Conservation (phyloP, 2,329 filamentous ascomycete genomes). For the Trichophyton schoenleinii region DNA sequence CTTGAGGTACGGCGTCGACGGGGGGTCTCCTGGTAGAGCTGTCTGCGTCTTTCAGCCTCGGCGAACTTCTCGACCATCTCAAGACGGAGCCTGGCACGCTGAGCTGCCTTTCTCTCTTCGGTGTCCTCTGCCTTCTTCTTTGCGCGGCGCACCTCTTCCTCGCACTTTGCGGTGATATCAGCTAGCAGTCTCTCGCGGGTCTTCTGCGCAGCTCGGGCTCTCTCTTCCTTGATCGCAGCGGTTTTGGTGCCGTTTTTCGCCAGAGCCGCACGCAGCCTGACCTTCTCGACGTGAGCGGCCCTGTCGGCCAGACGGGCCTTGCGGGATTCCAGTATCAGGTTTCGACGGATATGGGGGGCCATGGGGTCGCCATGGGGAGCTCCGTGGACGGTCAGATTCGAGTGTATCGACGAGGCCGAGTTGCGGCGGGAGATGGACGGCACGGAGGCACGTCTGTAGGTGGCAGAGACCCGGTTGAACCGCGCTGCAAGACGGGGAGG, state of each 20-base stretch:
- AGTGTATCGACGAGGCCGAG: constrained; percentile 52
- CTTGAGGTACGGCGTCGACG: constrained; percentile 42
- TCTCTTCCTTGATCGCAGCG: constrained; percentile 45
- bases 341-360: constrained; percentile 52
- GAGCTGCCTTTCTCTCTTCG: constrained; percentile 50
- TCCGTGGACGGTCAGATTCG: constrained; percentile 41
- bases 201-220: constrained; percentile 49
- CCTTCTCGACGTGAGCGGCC: constrained; percentile 53
- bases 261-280: constrained; percentile 49
- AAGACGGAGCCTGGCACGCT: constrained; percentile 44
- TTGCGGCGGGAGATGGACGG: constrained; percentile 49
- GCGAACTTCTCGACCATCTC: constrained; percentile 55
- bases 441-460: constrained; percentile 47
- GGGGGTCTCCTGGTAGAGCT: constrained; percentile 35
- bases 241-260: constrained; percentile 47
- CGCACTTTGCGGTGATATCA: constrained; percentile 52
- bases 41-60: constrained; percentile 48
- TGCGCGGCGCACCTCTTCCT: constrained; percentile 52
- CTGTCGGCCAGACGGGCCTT: constrained; percentile 53
- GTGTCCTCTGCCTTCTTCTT: constrained; percentile 57
- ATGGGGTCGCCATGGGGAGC: constrained; percentile 41
- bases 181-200: constrained; percentile 52
- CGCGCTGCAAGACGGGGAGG: constrained; percentile 52
- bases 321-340: constrained; percentile 52
- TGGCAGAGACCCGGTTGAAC: constrained; percentile 43